Conservation (phyloP, 2,329 filamentous ascomycete species). For the Allantophomopsis cytisporea region DNA sequence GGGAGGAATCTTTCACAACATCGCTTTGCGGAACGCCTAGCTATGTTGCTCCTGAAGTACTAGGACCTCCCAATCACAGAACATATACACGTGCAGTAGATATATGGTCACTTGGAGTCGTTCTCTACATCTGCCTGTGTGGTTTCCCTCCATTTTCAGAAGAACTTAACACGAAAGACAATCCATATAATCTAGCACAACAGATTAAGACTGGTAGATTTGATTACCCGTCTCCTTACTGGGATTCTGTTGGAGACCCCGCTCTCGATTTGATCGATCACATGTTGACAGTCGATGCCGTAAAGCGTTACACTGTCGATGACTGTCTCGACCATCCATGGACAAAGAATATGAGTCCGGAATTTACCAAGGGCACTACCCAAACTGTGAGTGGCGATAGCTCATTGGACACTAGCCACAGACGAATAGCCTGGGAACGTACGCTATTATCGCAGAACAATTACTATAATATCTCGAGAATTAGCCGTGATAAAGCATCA, state of each 20-base stretch:
- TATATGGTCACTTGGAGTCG: conserved; percentile 93
- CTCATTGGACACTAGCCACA: conserved; percentile 68
- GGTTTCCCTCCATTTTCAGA: conserved; percentile 96
- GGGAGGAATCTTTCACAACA: conserved; percentile 94
- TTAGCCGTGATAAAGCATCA: too few relatives aligned
- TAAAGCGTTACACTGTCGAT: conserved; percentile 75
- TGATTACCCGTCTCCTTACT: conserved; percentile 93
- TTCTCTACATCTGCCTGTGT: conserved; percentile 92
- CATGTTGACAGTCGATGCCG: conserved; percentile 84
- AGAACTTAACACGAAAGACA: conserved; percentile 68
- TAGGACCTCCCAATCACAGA: conserved; percentile 67
- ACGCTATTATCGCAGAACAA: conserved; percentile 78
- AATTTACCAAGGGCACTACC: conserved; percentile 75
- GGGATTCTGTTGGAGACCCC: conserved; percentile 76
- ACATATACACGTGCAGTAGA: conserved; percentile 93
- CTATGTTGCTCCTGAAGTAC: conserved; percentile 91
- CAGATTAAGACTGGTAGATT: conserved; percentile 85
- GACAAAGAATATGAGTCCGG: conserved; percentile 51
- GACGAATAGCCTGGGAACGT: conserved; percentile 68
- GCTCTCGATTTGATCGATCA: conserved; percentile 85
- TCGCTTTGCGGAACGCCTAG: conserved; percentile 91
- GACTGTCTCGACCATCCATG: conserved; percentile 87
- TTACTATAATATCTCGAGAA: too few relatives aligned
- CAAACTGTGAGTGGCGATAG: conserved; percentile 80
- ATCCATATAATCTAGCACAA: conserved; percentile 74